A percentile compares a stretch with the other conserved stretches of the same genome.
Evolutionary conservation across 257 asterid genomes (phyloP).

Genomic region (Solanum pinnatisectum): DNA sequence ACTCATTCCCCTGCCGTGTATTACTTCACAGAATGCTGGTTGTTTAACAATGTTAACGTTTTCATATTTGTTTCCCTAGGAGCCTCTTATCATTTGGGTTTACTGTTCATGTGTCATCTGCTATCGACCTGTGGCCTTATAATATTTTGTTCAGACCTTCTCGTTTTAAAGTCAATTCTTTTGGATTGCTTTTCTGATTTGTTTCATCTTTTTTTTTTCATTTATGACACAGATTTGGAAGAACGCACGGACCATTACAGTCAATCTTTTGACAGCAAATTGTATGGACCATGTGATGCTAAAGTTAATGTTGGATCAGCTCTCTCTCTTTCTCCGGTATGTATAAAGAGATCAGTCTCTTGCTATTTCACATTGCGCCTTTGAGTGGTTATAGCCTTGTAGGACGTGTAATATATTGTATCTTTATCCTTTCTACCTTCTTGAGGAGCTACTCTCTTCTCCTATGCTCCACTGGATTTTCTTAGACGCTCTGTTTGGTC

Average conservation of each 20-base stretch:
- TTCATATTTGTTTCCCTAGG: neutral
- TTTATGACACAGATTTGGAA: constrained; percentile 30
- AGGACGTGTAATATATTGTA: neutral
- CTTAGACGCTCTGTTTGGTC: neutral
- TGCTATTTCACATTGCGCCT: neutral
- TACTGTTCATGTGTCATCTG: neutral
- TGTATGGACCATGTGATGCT: constrained; percentile 48
- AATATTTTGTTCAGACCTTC: neutral
- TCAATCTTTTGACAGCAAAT: constrained; percentile 58
- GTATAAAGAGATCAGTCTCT: neutral
- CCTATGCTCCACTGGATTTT: neutral
- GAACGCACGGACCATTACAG: constrained; percentile 56
- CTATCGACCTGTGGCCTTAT: neutral
- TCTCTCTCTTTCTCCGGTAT: constrained; percentile 17
- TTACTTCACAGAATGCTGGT: neutral
- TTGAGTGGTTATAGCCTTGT: neutral
- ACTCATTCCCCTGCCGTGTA: neutral
- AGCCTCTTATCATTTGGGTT: neutral
- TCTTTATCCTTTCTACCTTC: neutral
- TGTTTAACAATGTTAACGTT: neutral
- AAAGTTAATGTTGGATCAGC: constrained; percentile 52
- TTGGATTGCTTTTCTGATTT: constrained; percentile 2
- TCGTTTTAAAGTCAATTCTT: neutral
- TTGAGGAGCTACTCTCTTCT: neutral
- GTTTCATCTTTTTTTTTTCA: constrained; percentile 3